Conservation (phyloP, 768 basidiomycete genomes). For the Podaxis sp. region DNA sequence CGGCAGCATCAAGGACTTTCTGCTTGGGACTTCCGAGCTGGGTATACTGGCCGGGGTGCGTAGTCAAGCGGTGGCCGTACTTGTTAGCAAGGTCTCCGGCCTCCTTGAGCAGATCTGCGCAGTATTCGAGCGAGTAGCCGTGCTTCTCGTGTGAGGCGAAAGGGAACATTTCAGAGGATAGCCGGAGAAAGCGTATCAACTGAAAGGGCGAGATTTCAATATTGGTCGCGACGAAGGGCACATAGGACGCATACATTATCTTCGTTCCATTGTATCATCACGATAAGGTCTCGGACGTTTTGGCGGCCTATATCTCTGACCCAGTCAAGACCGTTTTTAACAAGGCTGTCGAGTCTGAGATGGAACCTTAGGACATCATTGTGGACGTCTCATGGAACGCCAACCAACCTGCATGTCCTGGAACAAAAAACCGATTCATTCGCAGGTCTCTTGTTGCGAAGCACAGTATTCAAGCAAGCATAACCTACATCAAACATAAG, state of each 20-base stretch:
- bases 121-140: slow-evolving; percentile 82
- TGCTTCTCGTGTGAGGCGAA: slow-evolving; percentile 81
- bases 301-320: slow-evolving; percentile 78
- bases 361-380: slow-evolving; percentile 22
- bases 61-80: slow-evolving; percentile 77
- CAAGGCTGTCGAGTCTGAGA: slow-evolving; percentile 67
- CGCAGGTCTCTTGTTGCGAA: slow-evolving; percentile 69
- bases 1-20: slow-evolving; percentile 69
- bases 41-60: slow-evolving; percentile 87
- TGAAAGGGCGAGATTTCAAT: slow-evolving; percentile 19
- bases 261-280: slow-evolving; percentile 90
- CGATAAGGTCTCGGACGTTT: slow-evolving; percentile 70
- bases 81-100: slow-evolving; percentile 67
- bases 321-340: slow-evolving; percentile 77
- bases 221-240: neutral
- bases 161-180: slow-evolving; percentile 93
- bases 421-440: slow-evolving; percentile 72
- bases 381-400: neutral
- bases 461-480: slow-evolving; percentile 83
- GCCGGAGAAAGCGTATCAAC: slow-evolving; percentile 82
- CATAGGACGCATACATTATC: slow-evolving; percentile 50
- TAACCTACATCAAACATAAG: slow-evolving; percentile 44
- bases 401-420: slow-evolving; percentile 54
- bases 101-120: slow-evolving; percentile 47
- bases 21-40: slow-evolving; percentile 79